Evolutionary conservation across 2,329 filamentous ascomycete species (phyloP).

Genomic region (Colletotrichum eremochloae): DNA sequence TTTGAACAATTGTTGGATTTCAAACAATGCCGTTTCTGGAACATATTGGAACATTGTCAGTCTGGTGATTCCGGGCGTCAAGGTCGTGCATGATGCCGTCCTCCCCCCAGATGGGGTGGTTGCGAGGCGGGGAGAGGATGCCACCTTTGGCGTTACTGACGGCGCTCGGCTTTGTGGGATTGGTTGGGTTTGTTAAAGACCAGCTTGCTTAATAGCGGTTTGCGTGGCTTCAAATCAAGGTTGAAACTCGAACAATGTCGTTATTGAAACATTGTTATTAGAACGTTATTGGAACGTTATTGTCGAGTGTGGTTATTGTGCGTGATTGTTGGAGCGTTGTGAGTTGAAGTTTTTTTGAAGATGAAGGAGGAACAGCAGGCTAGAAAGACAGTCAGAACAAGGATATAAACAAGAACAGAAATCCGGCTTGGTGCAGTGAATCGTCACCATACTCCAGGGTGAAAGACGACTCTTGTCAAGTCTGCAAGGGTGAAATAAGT

Average conservation of each 20-base stretch:
- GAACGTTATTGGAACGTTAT: not conserved
- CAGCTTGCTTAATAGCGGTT: too few species aligned
- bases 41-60: not conserved
- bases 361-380: not conserved
- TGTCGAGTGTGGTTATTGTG: too few species aligned
- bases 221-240: too few species aligned
- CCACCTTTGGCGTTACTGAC: too few species aligned
- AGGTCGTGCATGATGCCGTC: slow-evolving; percentile 50
- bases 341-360: not conserved
- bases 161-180: too few species aligned
- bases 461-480: not conserved
- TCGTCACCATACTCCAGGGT: not conserved
- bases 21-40: too few species aligned
- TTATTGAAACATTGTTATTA: not conserved
- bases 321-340: not conserved
- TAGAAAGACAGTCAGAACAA: not conserved
- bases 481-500: not conserved
- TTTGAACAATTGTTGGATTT: too few species aligned
- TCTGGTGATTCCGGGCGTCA: not conserved
- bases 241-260: not conserved
- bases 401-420: too few species aligned
- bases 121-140: not conserved
- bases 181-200: too few species aligned
- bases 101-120: slow-evolving; percentile 49
- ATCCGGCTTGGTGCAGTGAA: not conserved